Conservation (phyloP, 2,329 filamentous ascomycete genomes). For the Lachnellula arida region DNA sequence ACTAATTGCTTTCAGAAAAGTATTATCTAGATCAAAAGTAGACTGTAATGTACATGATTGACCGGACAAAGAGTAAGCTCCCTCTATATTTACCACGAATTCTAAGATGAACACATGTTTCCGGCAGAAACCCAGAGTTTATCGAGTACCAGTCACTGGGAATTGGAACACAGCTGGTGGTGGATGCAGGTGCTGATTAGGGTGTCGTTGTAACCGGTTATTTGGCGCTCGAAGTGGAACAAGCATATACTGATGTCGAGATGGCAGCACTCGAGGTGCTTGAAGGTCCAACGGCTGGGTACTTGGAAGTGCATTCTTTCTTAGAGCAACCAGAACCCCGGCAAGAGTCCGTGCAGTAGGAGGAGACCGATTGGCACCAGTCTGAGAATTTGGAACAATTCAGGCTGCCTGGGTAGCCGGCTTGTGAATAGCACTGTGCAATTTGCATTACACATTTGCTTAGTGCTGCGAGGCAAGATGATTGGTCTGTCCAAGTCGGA, state of each 20-base stretch:
- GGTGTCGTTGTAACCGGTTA: slow-evolving; percentile 8
- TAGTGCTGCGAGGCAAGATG: slow-evolving; percentile 37
- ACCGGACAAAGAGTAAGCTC: neutral
- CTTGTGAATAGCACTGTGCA: slow-evolving; percentile 46
- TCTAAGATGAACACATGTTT: slow-evolving; percentile 38
- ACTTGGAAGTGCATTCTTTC: slow-evolving; percentile 39
- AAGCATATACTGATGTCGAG: slow-evolving; percentile 34
- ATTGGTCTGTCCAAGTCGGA: slow-evolving; percentile 42
- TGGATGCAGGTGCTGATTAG: slow-evolving; percentile 28
- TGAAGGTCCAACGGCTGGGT: slow-evolving; percentile 35
- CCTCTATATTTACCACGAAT: slow-evolving; percentile 19
- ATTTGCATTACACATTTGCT: slow-evolving; percentile 43
- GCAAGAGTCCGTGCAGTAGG: slow-evolving; percentile 41
- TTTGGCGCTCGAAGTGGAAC: slow-evolving; percentile 13
- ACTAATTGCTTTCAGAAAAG: no score
- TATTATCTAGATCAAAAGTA: no score
- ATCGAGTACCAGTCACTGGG: slow-evolving; percentile 42
- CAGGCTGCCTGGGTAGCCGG: slow-evolving; percentile 45
- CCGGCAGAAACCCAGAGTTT: slow-evolving; percentile 38
- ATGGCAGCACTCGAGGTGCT: slow-evolving; percentile 37
- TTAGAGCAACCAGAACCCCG: slow-evolving; percentile 37
- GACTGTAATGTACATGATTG: no score
- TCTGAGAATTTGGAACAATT: slow-evolving; percentile 46
- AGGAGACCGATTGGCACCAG: slow-evolving; percentile 45
- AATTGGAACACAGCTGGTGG: slow-evolving; percentile 38